Conservation (phyloP, 1,139 yeast genomes). For the Candida sanyaensis region DNA sequence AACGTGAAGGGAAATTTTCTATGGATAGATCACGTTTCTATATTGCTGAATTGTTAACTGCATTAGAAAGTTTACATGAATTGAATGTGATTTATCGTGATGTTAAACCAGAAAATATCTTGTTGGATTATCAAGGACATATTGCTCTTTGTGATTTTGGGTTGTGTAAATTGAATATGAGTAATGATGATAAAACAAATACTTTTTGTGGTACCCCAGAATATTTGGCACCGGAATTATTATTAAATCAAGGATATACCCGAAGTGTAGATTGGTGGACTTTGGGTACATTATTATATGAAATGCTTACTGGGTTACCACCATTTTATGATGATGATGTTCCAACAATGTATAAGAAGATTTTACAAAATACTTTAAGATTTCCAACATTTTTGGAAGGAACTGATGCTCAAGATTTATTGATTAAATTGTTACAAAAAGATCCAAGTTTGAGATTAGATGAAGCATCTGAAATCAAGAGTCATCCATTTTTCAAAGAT, state of each 20-base stretch:
- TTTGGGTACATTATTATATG: conserved; percentile 86
- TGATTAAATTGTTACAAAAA: conserved; percentile 75
- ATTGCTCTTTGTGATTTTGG: conserved; percentile 98
- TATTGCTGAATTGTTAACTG: conserved; percentile 90
- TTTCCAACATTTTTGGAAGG: conserved; percentile 87
- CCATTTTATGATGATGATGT: conserved; percentile 95
- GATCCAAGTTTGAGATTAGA: conserved; percentile 80
- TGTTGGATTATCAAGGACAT: conserved; percentile 94
- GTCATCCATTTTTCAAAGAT: conserved; percentile 84
- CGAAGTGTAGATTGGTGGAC: conserved; percentile 99
- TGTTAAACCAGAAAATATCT: conserved; percentile 91
- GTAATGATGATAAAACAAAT: conserved; percentile 81
- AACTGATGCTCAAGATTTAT: conserved; percentile 81
- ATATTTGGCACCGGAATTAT: conserved; percentile 90
- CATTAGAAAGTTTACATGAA: conserved; percentile 87
- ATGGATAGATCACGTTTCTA: conserved; percentile 89
- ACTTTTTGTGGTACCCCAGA: conserved; percentile 98
- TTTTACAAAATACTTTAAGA: conserved; percentile 80
- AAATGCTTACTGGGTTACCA: conserved; percentile 96
- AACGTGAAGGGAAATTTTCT: conserved; percentile 86
- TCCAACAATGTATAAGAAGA: conserved; percentile 93
- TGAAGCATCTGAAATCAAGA: conserved; percentile 84
- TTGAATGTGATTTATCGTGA: conserved; percentile 93
- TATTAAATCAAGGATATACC: conserved; percentile 91
- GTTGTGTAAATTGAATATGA: conserved; percentile 91